Base-by-base conservation (phyloP, 1,139 yeast genomes). In the Kodamaea alishanica region DNA sequence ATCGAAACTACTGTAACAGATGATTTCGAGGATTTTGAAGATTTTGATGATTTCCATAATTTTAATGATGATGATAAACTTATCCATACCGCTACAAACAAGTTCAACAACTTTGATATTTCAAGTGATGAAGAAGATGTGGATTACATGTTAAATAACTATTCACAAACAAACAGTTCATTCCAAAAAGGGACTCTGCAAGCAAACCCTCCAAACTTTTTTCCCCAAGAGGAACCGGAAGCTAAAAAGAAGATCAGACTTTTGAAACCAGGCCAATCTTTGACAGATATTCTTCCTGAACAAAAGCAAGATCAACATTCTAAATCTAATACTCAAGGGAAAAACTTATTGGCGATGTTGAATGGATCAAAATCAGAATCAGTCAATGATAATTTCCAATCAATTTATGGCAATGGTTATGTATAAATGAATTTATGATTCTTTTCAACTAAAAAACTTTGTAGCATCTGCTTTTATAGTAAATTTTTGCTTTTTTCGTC, bases 1-100 rank as follows among this genome's bases (percentile, higher is more conserved):
- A 27, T 33, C 29, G 46, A 48, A 27, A 15, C 20, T 15, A 15
- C 20, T 3, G 20, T 15, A 15, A 39, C 43, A 24, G 46, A 44
- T 22, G 43, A 47, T 10, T 45, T 45, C 34, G 56, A 50, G 20
- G 43, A 48, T 12, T 53, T 51, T 26, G 61, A 58, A 34, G 48
- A 54, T 30, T 64, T 65, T 39, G 73, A 67, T 28, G 64, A 67
- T 41, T 67, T 68, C 44, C 70, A 65, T 33, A 65, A 66, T 38
- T 61, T 54, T 38, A 63, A 62, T 31, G 65, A 62, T 33, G 58
- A 54, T 42, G 62, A 57, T 24, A 56, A 55, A 26, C 50, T 58
- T 34, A 52, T 60, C 35, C 20, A 15, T 15, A 15, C 20, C 20
- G 20, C 20, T 15, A 15, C 20, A 15, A 55, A 56, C 20, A 38